Base-by-base conservation (phyloP, 768 basidiomycete species). In the Calocybe cyanea region DNA sequence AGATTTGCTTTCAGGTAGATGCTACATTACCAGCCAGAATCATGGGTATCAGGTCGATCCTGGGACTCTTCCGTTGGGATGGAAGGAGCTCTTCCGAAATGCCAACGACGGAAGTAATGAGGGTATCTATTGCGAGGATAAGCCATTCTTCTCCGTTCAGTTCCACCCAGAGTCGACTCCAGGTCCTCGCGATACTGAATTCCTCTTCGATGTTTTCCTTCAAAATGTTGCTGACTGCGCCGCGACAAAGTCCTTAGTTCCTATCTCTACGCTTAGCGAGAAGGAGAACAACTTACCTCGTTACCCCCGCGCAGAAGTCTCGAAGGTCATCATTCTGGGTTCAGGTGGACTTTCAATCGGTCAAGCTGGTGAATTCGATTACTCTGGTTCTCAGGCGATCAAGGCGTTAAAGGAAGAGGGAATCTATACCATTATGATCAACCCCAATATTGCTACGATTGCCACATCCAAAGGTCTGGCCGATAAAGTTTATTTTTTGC, bases 1-100 rank as follows among this genome's bases (percentile, higher is more conserved):
- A 14, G 91, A 93, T 63, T 78, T 87, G 33, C 76, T 95, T 44
- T 92, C 90, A 39, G 96, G 94, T 23, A 77, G 96, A 44, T 99
- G 96, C 71, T 99, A 98, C 65, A 98, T 99, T 71, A 99, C 96
- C 31, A 92, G 89, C 59, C 96, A 99, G 68, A 99, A 99, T 63
- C 96, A 99, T 68, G 96, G 96, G 51, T 99, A 83, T 71, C 87
- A 98, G 63, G 96, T 98, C 52, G 86, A 99, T 60, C 75, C 83
- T 0, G 62, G 69, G 8, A 80, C 90, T 1, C 81, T 99, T 47
- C 86, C 87, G 7, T 48, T 60, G 1, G 89, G 87, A 0, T 99
- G 96, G 96, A 86, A 85, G 61, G 92, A 94, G 63, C 72, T 99
- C 18, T 99, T 97, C 75, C 74, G 75, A 57, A 99, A 99, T 60